phyloP scores from a whole-genome alignment of 257 asterid genomes.

The Lycium barbarum region DNA sequence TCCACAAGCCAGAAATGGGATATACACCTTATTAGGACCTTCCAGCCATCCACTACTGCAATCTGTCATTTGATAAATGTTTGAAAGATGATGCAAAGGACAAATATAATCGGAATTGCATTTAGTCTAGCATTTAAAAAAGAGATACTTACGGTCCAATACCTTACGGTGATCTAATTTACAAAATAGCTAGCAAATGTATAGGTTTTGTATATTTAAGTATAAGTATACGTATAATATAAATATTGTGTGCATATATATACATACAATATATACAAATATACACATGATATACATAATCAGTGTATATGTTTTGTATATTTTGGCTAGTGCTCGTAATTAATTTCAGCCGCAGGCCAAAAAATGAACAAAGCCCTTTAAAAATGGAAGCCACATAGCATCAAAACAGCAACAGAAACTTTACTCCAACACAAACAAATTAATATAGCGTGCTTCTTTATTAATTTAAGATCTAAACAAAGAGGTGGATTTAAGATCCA shows the following conservation, averaged over 20 bases:
- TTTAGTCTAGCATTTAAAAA: background rate
- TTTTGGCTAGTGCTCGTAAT: too few species aligned
- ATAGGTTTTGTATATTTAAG: too few species aligned
- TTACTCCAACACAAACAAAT: background rate
- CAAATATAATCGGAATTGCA: background rate
- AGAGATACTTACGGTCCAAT: too few species aligned
- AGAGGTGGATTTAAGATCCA: background rate
- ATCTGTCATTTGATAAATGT: conserved; percentile 55
- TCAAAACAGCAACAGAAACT: background rate
- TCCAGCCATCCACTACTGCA: conserved; percentile 98
- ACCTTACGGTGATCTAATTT: too few species aligned
- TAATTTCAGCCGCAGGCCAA: too few species aligned
- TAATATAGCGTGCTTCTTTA: background rate
- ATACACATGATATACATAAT: too few species aligned
- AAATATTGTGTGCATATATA: too few species aligned
- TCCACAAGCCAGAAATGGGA: conserved; percentile 97
- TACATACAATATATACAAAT: too few species aligned
- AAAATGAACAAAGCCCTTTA: too few species aligned
- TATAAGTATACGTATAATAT: too few species aligned
- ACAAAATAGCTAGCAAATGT: too few species aligned
- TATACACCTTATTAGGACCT: conserved; percentile 91
- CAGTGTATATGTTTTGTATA: too few species aligned
- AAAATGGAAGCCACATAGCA: background rate
- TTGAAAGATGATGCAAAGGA: background rate
- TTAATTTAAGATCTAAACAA: background rate